Base-by-base conservation (phyloP, 352 stramenopile genomes). In the Blastocystis sp. region DNA sequence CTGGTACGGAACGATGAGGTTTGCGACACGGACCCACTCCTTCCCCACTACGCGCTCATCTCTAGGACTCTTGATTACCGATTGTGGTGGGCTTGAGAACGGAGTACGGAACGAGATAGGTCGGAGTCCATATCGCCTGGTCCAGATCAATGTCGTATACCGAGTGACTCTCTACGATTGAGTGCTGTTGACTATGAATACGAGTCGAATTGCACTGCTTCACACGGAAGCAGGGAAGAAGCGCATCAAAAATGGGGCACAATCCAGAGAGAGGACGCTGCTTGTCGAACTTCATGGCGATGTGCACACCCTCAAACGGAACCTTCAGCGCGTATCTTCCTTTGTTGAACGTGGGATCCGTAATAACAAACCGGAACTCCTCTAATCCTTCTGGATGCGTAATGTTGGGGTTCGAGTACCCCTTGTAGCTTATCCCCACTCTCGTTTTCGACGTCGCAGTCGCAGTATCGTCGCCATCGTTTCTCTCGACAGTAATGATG, bases 91-190 rank as follows among this genome's bases (percentile, higher is more conserved):
- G 74, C n/a, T 61, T 85, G 2, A 85, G 50, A 13, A 85, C 74
- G 13, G 74, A 85, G 70, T 59, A 85, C 19, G 74, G 74, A 67
- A 85, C 74, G 10, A 85, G 35, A 51, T 67, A 62, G 4, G 41
- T 37, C 19, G 74, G 74, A 10, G 74, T 85, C 74, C 74, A 85
- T 4, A 85, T 59, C 41, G 55, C 74, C 51, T 85, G 51, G 21
- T 85, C 74, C 33, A 85, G 74, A 50, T 85, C 74, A 55, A 85
- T 85, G 29, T 85, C 74, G 45, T 66, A 85, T 10, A 85, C 74
- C 13, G 74, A 69, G 59, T 85, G 3, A 1, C 13, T 24, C 41
- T 51, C 74, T 85, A 85, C 50, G 29, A 10, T 37, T 61, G 50
- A 69, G 26, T 51, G 59, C 9, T n/a, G 12, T 19, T 35, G 3